Evolutionary conservation across 306 rosid species (phyloP), one percentile per base, ranked within the genome.

Genomic region (Glycine soja): DNA sequence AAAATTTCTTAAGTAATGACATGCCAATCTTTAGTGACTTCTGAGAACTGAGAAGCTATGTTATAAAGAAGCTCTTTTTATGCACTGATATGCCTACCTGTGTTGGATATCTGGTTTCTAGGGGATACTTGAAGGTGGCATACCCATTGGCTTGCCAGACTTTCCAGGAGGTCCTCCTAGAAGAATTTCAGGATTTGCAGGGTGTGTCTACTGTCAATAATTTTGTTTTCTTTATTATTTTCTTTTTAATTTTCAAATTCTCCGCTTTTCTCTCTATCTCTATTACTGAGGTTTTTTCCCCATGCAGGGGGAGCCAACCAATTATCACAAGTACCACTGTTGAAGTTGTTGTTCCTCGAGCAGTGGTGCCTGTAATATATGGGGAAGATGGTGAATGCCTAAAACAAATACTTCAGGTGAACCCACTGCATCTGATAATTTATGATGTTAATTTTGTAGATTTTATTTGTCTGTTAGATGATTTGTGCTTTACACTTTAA

Each of bases 331-430:
- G 88, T 83, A 91, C 98, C 75, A 93, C 96, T 63, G 90, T 96
- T 85, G 97, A 96, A 90, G 99, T 93, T 53, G 91, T 89, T 45
- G 98, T 96, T 81, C 99, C 99, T 81, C 89, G 89, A 63, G 77
- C 86, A 38, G 19, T 92, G 80, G 98, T 96, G 81, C 93, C 98
- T 14, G 84, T 66, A 66, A 90, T 96, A 77, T 88, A 85, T 77
- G 99, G 98, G 42, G 99, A 93, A 85, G 93, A 96, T 86, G 99
- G 97, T 80, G 98, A 92, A 89, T 96, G 99, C 87, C 84, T 96
- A 87, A 96, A 84, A 82, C 99, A 93, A 87, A 93, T 96, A 81
- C 93, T 93, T 43, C 90, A 93, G 97, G 99, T 93, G 82, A 84
- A 58, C 54, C 61, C 70, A 47, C 68, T 74, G 80, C 80, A 16